Evolutionary conservation across 2,329 filamentous ascomycete species (phyloP).

Genomic region (Diplocarpon rosae): DNA sequence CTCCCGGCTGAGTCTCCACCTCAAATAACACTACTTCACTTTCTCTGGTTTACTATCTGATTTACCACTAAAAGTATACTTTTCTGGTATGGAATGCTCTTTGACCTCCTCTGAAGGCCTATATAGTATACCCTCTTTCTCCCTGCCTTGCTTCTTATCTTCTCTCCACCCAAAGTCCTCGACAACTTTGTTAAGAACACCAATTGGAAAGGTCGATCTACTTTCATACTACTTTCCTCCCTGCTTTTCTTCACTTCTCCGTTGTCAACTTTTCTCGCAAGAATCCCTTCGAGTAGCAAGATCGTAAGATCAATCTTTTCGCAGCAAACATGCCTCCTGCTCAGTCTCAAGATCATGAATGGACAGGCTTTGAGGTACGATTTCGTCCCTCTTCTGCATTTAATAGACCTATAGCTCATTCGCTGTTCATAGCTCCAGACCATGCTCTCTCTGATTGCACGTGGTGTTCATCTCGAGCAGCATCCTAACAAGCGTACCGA

Average conservation of each 20-base stretch:
- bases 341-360: constrained; percentile 3
- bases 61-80: too few relatives aligned
- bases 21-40: too few relatives aligned
- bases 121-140: background rate
- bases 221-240: too few relatives aligned
- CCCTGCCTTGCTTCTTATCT: background rate
- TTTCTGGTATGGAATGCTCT: too few relatives aligned
- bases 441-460: constrained; percentile 24
- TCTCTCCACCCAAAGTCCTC: background rate
- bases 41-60: too few relatives aligned
- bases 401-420: background rate
- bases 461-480: constrained; percentile 15
- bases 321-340: constrained; percentile 3
- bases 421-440: constrained; percentile 11
- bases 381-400: background rate
- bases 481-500: constrained; percentile 13
- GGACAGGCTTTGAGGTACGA: constrained; percentile 13
- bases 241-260: too few relatives aligned
- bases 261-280: too few relatives aligned
- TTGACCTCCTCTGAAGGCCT: background rate
- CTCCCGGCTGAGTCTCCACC: too few relatives aligned
- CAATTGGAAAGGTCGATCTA: too few relatives aligned
- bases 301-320: background rate
- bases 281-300: too few relatives aligned
- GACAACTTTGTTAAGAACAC: too few relatives aligned